phyloP scores from a whole-genome alignment of 2,329 filamentous ascomycete genomes.

The Fusarium sulawesiense region DNA sequence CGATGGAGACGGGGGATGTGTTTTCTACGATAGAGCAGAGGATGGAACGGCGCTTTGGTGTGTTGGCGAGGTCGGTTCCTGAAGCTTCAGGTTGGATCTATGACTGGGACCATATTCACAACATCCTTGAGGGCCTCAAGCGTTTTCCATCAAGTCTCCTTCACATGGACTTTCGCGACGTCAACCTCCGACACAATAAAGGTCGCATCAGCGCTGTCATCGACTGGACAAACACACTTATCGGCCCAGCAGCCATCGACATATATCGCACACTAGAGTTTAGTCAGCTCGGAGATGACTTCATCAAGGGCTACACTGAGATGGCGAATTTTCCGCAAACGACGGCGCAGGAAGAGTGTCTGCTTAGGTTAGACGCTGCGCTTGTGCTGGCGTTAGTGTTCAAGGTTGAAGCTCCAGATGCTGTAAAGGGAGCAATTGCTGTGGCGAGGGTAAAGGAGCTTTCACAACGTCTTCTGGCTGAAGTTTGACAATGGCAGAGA shows the following conservation, averaged over 20 bases:
- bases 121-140: not conserved
- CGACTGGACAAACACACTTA: slow-evolving; percentile 19
- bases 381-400: slow-evolving; percentile 21
- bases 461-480: not conserved
- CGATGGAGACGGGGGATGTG: not conserved
- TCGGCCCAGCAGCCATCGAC: slow-evolving; percentile 10
- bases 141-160: slow-evolving; percentile 7
- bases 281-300: not conserved
- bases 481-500: not conserved
- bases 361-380: slow-evolving; percentile 13
- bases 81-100: not conserved
- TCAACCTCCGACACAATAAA: slow-evolving; percentile 1
- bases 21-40: slow-evolving; percentile 8
- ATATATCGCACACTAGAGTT: slow-evolving; percentile 19
- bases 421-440: not conserved
- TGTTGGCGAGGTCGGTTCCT: not conserved
- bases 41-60: slow-evolving; percentile 1
- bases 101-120: not conserved
- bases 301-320: not conserved
- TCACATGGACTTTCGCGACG: slow-evolving; percentile 22
- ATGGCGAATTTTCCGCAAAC: fast-evolving
- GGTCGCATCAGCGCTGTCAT: slow-evolving; percentile 8
- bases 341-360: fast-evolving
- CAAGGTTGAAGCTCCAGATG: slow-evolving; percentile 2
- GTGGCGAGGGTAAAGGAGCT: slow-evolving; percentile 1